Evolutionary conservation across 768 basidiomycete species (phyloP), one percentile per base, ranked within the genome.

Genomic region (Rhodosporidiobolus odoratus): DNA sequence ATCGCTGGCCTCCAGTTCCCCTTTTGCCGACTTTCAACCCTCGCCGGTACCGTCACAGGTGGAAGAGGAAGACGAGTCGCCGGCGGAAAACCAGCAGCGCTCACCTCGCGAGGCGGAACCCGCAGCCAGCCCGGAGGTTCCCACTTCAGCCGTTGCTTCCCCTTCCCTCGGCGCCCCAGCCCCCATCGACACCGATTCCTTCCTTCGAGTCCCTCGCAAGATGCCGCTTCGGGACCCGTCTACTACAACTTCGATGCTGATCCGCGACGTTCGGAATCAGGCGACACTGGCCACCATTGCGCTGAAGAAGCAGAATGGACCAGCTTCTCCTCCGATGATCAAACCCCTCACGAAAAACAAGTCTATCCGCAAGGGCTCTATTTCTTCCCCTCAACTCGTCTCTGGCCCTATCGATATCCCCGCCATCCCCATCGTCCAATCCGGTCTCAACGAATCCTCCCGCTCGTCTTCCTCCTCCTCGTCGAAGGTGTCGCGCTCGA

Each of bases 191-290:
- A 56, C 38, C 21, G 30, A 66, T 13, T 27, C 58, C 0, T 45
- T 37, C 41, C 58, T 58, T 1, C 73, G 68, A 40, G 66, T 74
- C 4, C 65, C 73, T 10, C 68, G 73, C 58, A 59, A 58, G 32
- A 64, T 58, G 63, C 62, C 67, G 0, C 66, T 32, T 5, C 71
- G 76, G 16, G 67, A 72, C 61, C 67, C 71, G 0, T 45, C 61
- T 30, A 45, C 66, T 37, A 77, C 76, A 10, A 68, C 69, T 1
- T 77, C 77, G 6, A 67, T 77, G 72, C 70, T 77, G 52, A 61
- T 77, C 21, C 77, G 77, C 40, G 71, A 76, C 66, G 77, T 77
- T 15, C 69, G 71, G 3, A 74, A 74, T 32, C 77, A 77, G 45
- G 77, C 77, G 27, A 68, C 72, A 10, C 68, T 73, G 12, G 77